These are phyloP conservation scores for Hypomontagnella submonticulosa DNA, from an alignment of 495 filamentous ascomycete genomes.

Conservation along the genomic window DNA sequence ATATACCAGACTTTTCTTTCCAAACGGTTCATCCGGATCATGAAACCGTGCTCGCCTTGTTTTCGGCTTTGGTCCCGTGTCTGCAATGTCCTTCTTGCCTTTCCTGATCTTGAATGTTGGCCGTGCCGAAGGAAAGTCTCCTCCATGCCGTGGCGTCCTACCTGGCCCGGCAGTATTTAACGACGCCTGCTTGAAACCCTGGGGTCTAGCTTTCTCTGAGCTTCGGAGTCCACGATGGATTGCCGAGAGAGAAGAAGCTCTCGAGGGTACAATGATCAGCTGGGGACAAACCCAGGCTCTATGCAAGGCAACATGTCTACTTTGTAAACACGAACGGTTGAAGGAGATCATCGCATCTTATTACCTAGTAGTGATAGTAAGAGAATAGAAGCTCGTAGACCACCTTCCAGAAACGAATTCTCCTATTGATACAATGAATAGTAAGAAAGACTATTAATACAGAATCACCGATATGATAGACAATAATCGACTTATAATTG, in stretches of 20 bases:
- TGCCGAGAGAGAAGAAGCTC: slow-evolving; percentile 46
- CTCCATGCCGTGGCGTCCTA: slow-evolving; percentile 12
- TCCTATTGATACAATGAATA: neutral
- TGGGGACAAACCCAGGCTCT: slow-evolving; percentile 15
- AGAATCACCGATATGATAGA: neutral
- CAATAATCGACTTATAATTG: neutral
- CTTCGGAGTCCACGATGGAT: slow-evolving; percentile 47
- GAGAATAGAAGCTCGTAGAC: no score
- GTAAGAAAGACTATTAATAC: neutral
- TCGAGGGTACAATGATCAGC: slow-evolving; percentile 19
- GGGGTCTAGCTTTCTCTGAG: slow-evolving; percentile 43
- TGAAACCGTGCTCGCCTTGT: slow-evolving; percentile 57
- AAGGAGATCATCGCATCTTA: slow-evolving; percentile 45
- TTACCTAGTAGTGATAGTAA: neutral
- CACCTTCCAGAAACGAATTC: no score
- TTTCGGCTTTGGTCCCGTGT: slow-evolving; percentile 44
- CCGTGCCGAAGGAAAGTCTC: slow-evolving; percentile 10
- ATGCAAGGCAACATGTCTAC: slow-evolving; percentile 37
- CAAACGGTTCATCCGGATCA: slow-evolving; percentile 52
- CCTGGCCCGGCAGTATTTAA: slow-evolving; percentile 14
- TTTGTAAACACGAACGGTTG: slow-evolving; percentile 36
- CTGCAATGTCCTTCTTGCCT: slow-evolving; percentile 60
- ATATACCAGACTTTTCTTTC: slow-evolving; percentile 60
- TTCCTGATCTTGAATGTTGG: slow-evolving; percentile 53
- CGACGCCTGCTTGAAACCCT: slow-evolving; percentile 35